phyloP scores from a whole-genome alignment of 305 asterid species.

The Fraxinus sp. region DNA sequence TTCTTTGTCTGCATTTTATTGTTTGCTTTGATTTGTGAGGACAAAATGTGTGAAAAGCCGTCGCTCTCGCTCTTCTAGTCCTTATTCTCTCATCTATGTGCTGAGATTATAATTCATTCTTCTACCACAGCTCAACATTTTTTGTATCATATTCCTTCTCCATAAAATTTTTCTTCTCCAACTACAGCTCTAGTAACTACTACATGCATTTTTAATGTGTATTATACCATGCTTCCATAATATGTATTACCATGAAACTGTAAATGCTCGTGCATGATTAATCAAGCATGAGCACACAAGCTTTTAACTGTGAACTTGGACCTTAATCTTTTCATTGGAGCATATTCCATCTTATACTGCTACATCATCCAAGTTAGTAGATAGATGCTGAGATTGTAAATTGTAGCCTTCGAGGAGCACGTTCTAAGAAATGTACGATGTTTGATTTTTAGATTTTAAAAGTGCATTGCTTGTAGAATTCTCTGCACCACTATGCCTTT shows the following conservation, averaged over 20 bases:
- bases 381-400: neutral
- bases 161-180: neutral
- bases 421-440: neutral
- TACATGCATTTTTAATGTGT: neutral
- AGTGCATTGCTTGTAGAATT: neutral
- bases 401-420: neutral
- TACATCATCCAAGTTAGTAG: neutral
- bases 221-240: neutral
- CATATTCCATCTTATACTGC: neutral
- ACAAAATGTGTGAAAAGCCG: neutral
- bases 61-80: neutral
- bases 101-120: neutral
- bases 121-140: neutral
- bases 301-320: neutral
- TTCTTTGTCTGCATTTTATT: neutral
- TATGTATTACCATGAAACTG: neutral
- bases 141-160: neutral
- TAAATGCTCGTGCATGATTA: neutral
- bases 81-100: neutral
- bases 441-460: neutral
- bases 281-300: neutral
- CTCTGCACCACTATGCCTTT: neutral
- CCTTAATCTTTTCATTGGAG: neutral
- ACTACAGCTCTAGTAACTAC: neutral
- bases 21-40: neutral